Evolutionary conservation across 805 yeast genomes (phyloP).

Genomic region (Ogataea ganodermae): DNA sequence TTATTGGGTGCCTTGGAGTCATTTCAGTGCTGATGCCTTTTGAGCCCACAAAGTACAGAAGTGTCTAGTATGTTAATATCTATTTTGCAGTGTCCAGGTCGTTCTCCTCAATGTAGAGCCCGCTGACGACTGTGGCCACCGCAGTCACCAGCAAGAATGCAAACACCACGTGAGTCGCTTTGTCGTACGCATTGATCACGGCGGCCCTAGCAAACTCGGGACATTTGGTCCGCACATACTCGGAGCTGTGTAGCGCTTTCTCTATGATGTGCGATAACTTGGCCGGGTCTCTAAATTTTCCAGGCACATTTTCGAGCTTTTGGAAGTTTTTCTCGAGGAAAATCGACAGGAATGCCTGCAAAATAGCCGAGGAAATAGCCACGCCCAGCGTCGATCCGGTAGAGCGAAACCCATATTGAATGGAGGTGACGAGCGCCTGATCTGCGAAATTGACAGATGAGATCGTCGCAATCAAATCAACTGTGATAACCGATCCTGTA

Average conservation of each 20-base stretch:
- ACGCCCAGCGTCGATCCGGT: slow-evolving; percentile 59
- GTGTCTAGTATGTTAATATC: too few species aligned
- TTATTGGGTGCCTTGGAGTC: slow-evolving; percentile 45
- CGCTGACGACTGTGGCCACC: slow-evolving; percentile 12
- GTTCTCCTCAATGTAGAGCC: slow-evolving; percentile 17
- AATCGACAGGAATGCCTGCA: slow-evolving; percentile 34
- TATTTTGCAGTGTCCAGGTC: slow-evolving; percentile 10
- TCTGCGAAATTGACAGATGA: slow-evolving; percentile 67
- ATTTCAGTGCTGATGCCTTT: slow-evolving; percentile 45
- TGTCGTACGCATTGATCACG: slow-evolving; percentile 49
- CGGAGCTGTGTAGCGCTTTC: slow-evolving; percentile 27
- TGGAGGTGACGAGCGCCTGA: slow-evolving; percentile 87
- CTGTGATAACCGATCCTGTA: slow-evolving; percentile 66
- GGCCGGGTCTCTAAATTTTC: slow-evolving; percentile 17
- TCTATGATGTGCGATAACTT: slow-evolving; percentile 14
- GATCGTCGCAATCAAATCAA: slow-evolving; percentile 71
- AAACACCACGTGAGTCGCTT: slow-evolving; percentile 56
- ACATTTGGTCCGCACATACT: slow-evolving; percentile 38
- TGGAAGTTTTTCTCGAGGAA: slow-evolving; percentile 19
- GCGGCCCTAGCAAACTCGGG: slow-evolving; percentile 52
- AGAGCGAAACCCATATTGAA: slow-evolving; percentile 72
- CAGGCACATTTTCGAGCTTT: slow-evolving; percentile 19
- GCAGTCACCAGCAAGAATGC: slow-evolving; percentile 38
- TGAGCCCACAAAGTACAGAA: slow-evolving; percentile 39
- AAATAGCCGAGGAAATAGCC: slow-evolving; percentile 49